A percentile compares a stretch with the other conserved stretches of the same genome.
These are phyloP conservation scores for Alternaria dauci DNA, from an alignment of 2,329 filamentous ascomycete species.

Conservation along the genomic window DNA sequence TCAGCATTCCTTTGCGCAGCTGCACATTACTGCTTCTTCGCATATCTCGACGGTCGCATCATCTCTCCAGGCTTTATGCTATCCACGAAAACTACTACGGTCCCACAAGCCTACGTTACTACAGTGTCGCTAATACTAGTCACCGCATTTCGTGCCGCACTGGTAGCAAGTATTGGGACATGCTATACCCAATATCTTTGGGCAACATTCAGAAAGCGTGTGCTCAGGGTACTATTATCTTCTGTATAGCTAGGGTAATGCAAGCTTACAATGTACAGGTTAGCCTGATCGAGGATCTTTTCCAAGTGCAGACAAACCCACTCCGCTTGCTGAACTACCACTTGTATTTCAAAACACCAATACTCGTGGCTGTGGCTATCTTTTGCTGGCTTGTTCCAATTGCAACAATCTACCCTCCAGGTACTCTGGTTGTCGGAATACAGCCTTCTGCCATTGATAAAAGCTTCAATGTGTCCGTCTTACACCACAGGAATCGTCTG, in stretches of 20 bases:
- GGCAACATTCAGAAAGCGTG: not conserved
- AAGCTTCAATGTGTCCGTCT: not conserved
- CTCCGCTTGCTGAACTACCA: not conserved
- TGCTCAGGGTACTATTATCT: no score
- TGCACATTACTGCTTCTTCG: no score
- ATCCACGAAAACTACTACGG: no score
- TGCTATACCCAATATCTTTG: not conserved
- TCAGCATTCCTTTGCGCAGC: no score
- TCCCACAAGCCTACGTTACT: not conserved
- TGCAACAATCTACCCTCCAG: accelerated
- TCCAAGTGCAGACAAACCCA: not conserved
- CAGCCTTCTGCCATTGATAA: accelerated
- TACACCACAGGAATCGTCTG: no score
- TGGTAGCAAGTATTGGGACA: not conserved
- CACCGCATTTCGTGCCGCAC: not conserved
- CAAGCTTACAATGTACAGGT: not conserved
- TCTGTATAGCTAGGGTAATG: no score
- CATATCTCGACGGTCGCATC: no score
- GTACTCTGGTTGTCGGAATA: not conserved
- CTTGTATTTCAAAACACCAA: accelerated
- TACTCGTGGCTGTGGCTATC: not conserved
- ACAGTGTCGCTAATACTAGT: not conserved
- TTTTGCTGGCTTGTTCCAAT: not conserved
- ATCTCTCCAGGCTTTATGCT: no score
- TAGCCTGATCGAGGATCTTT: not conserved